Conservation (phyloP, 2,329 filamentous ascomycete species). For the Pseudogymnoascus sp. region DNA sequence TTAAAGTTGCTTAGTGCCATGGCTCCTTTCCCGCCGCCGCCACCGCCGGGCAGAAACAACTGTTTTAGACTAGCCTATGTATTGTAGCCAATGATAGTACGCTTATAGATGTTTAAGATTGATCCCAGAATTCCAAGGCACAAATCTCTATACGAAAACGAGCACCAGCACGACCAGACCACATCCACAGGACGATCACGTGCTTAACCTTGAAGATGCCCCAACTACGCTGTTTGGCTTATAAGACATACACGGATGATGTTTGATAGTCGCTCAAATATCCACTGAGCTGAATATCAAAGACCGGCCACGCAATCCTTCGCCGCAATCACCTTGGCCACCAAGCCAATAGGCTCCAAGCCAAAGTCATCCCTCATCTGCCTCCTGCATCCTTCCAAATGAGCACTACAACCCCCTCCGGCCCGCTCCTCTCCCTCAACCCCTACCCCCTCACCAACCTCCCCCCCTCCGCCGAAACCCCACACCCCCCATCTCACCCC, state of each 20-base stretch:
- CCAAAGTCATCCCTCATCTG: not conserved
- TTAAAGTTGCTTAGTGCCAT: not conserved
- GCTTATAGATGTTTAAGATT: not conserved
- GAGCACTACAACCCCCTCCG: not conserved
- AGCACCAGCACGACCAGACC: not conserved
- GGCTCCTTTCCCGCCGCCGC: not conserved
- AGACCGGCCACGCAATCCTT: not conserved
- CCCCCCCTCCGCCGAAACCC: not conserved
- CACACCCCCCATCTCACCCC: not conserved
- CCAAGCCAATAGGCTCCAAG: not conserved
- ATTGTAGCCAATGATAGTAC: not conserved
- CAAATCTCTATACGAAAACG: not conserved
- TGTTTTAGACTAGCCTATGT: not conserved
- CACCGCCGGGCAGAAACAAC: not conserved
- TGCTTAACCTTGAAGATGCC: not conserved
- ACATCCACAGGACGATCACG: not conserved
- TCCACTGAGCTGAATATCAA: not conserved
- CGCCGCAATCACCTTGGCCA: not conserved
- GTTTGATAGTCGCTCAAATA: not conserved
- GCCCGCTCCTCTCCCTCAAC: not conserved
- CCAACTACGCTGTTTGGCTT: too few species aligned
- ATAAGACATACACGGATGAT: not conserved
- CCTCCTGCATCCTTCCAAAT: not conserved
- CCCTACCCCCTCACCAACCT: not conserved
- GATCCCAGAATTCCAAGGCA: not conserved